A percentile compares a stretch with the other conserved stretches of the same genome.
These are phyloP conservation scores for Geotrichum candidum DNA, from an alignment of 1,139 yeast species.

Conservation along the genomic window DNA sequence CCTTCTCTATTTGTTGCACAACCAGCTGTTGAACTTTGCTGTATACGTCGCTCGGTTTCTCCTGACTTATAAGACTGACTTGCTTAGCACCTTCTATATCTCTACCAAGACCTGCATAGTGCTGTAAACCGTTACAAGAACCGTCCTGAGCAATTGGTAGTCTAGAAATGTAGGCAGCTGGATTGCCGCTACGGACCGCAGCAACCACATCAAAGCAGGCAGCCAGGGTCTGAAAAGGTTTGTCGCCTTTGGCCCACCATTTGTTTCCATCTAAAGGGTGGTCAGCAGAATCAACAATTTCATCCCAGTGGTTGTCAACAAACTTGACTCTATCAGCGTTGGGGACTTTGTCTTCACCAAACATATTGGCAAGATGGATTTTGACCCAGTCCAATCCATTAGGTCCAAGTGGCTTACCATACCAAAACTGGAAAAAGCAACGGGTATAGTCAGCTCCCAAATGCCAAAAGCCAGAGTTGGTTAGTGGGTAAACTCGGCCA, in stretches of 20 bases:
- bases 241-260: constrained; percentile 62
- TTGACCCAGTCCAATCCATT: constrained; percentile 59
- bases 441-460: constrained; percentile 61
- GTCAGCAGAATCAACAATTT: constrained; percentile 47
- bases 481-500: constrained; percentile 81
- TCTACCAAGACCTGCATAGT: constrained; percentile 71
- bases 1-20: constrained; percentile 42
- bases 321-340: constrained; percentile 49
- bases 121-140: constrained; percentile 71
- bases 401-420: constrained; percentile 53
- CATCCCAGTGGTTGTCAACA: constrained; percentile 45
- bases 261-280: constrained; percentile 41
- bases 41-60: constrained; percentile 55
- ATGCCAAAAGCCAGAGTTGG: constrained; percentile 53
- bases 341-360: constrained; percentile 57
- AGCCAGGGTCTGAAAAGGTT: constrained; percentile 65
- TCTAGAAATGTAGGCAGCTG: constrained; percentile 41
- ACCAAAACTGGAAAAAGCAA: constrained; percentile 58
- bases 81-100: constrained; percentile 62
- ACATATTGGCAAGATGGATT: constrained; percentile 61
- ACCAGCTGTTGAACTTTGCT: constrained; percentile 54
- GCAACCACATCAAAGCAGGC: constrained; percentile 52
- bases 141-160: constrained; percentile 71
- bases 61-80: constrained; percentile 51
- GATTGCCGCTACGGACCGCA: constrained; percentile 14